Conservation (phyloP, 108 stramenopile species). For the Chaetoceros muelleri region DNA sequence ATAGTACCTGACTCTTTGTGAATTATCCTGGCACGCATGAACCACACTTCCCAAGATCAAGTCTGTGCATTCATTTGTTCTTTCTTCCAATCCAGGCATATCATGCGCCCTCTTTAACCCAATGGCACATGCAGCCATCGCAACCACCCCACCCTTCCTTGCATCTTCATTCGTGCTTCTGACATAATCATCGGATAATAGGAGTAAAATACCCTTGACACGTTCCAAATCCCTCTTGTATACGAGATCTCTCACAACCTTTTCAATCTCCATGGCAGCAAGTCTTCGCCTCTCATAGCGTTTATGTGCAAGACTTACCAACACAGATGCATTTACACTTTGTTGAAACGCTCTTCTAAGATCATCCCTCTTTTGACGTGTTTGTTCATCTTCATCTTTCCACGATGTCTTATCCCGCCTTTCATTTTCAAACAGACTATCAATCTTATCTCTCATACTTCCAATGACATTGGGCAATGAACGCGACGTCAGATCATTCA, state of each 20-base stretch:
- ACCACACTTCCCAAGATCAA: conserved; percentile 81
- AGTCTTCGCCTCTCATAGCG: conserved; percentile 78
- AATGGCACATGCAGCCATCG: conserved; percentile 77
- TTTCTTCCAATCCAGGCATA: not conserved
- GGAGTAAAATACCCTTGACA: conserved; percentile 63
- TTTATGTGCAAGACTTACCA: conserved; percentile 83
- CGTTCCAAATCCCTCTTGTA: conserved; percentile 59
- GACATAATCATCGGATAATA: conserved; percentile 79
- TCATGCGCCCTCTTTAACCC: conserved; percentile 73
- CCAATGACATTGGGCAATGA: conserved; percentile 55
- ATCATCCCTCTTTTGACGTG: conserved; percentile 48
- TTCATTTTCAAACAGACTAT: conserved; percentile 9
- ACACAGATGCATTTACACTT: conserved; percentile 63
- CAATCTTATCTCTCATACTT: conserved; percentile 70
- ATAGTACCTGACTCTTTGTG: conserved; percentile 80
- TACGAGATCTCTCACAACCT: conserved; percentile 63
- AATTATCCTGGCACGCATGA: conserved; percentile 84
- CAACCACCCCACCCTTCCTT: conserved; percentile 81
- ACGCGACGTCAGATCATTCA: not conserved
- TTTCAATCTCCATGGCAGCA: conserved; percentile 88
- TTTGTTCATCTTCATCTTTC: conserved; percentile 11
- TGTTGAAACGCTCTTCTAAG: conserved; percentile 76
- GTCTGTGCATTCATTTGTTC: conserved; percentile 36
- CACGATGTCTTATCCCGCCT: not conserved
- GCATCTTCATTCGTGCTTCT: conserved; percentile 80